Conservation (phyloP, 768 basidiomycete genomes). For the Lactifluus echinatus region DNA sequence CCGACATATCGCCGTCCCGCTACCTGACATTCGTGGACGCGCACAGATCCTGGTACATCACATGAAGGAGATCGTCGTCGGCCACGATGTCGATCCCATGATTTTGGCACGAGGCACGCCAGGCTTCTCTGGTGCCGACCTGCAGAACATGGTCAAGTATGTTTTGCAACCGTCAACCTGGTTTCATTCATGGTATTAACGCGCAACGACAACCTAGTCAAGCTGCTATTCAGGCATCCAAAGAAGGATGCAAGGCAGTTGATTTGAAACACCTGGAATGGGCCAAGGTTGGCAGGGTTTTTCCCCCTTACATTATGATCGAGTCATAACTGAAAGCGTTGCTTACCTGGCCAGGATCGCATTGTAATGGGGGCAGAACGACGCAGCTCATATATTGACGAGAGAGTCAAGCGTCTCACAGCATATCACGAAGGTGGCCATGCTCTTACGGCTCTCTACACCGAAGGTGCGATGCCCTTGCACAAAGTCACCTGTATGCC, state of each 20-base stretch:
- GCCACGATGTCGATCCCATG: slow-evolving; percentile 72
- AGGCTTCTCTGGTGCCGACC: slow-evolving; percentile 94
- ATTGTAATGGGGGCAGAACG: slow-evolving; percentile 97
- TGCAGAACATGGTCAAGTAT: slow-evolving; percentile 95
- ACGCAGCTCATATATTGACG: slow-evolving; percentile 80
- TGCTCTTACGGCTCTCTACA: slow-evolving; percentile 90
- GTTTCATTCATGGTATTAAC: background rate
- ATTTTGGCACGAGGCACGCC: slow-evolving; percentile 89
- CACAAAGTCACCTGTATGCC: slow-evolving; percentile 98
- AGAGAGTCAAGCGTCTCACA: slow-evolving; percentile 78
- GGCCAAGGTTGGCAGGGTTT: slow-evolving; percentile 64
- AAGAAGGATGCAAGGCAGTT: slow-evolving; percentile 70
- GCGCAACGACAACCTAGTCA: slow-evolving; percentile 35
- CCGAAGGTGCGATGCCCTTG: slow-evolving; percentile 90
- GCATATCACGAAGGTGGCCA: slow-evolving; percentile 99
- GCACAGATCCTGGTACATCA: slow-evolving; percentile 91
- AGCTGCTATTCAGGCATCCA: slow-evolving; percentile 92
- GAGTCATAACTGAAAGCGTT: too few relatives aligned
- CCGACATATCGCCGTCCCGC: slow-evolving; percentile 81
- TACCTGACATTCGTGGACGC: slow-evolving; percentile 91
- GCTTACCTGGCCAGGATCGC: too few relatives aligned
- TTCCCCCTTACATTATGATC: too few relatives aligned
- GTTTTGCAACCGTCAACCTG: slow-evolving; percentile 24
- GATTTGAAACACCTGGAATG: slow-evolving; percentile 85
- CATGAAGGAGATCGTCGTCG: slow-evolving; percentile 67